Base-by-base conservation (phyloP, 2,329 filamentous ascomycete species). In the Cytospora mali region DNA sequence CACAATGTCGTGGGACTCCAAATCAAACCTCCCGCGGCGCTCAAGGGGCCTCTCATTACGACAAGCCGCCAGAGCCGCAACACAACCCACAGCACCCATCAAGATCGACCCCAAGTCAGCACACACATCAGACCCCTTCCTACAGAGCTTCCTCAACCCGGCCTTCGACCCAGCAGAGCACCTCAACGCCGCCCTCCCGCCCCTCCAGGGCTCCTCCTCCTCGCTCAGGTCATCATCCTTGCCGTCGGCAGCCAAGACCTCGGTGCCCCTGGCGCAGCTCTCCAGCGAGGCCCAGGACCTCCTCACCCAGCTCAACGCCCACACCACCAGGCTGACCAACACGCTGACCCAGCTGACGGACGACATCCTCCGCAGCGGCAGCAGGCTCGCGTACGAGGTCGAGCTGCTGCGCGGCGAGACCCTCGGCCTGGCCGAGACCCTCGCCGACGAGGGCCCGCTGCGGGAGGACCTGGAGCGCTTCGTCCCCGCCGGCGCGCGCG, bases 331-430 rank as follows among this genome's bases (percentile, higher is more conserved):
- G 52, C 80, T 97, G 9, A 92, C 93, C 16, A 87, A 84, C 59
- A 91, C 88, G 52, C 82, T 99, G 62, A 97, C 93, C 33, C 89
- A 94, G 71, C 81, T 98, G 64, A 97, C 95, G 13, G 94, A 99
- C 75, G 95, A 98, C 69, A 98, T 99, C 66, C 77, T 99, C 66
- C 86, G 95, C 62, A 93, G 92, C 71, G 92, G 93, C 28, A 92
- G 91, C 67, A 85, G 94, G 4, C 79, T 99, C 62, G 92, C 93
- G 23, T 99, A 99, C 72, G 92, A 98, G 76, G 94, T 98, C 23
- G 94, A 98, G 75, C 84, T 98, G 21, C 76, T 98, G 55, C 86
- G 93, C n/a, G 93, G 93, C 66, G 93, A 97, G 76, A 90, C 92
- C 2, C 77, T 93, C 53, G 84, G 90, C n/a, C 79, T 97, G 39